Percentiles rank a stretch among this genome's conserved stretches.
phyloP scores from a whole-genome alignment of 805 yeast species.

The Ogataea zsoltii region DNA sequence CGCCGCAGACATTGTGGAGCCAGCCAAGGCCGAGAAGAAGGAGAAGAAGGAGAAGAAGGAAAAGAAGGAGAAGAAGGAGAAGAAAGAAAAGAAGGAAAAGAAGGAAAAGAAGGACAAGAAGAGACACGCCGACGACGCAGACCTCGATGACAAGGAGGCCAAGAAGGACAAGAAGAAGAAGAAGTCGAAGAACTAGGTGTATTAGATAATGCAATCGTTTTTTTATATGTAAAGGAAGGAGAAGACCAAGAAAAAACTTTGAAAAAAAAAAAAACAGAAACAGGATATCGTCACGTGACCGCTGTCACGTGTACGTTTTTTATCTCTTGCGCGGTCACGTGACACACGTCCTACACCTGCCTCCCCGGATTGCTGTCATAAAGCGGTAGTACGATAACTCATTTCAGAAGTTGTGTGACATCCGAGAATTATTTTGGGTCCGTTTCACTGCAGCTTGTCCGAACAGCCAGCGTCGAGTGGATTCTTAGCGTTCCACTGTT shows the following conservation, averaged over 20 bases:
- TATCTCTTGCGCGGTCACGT: neutral
- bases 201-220: constrained; percentile 6
- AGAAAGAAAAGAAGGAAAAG: constrained; percentile 36
- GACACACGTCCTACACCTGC: neutral
- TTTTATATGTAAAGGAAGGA: no score
- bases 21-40: constrained; percentile 38
- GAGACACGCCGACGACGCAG: constrained; percentile 21
- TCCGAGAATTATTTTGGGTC: no score
- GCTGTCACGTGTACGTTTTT: neutral
- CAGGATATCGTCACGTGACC: neutral
- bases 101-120: constrained; percentile 37
- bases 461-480: no score
- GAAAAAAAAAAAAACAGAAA: neutral
- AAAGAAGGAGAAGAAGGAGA: constrained; percentile 46
- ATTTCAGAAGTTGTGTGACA: neutral
- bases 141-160: constrained; percentile 13
- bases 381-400: constrained; percentile 2
- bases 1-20: constrained; percentile 32
- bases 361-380: constrained; percentile 8
- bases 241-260: no score
- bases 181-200: constrained; percentile 32
- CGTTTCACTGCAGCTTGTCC: no score
- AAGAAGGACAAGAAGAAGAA: constrained; percentile 33
- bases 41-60: constrained; percentile 45
- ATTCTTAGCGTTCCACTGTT: no score